Evolutionary conservation across 176 grass and related monocot species (phyloP), one percentile per base, ranked within the genome.

Genomic region (Eragrostis curvula): DNA sequence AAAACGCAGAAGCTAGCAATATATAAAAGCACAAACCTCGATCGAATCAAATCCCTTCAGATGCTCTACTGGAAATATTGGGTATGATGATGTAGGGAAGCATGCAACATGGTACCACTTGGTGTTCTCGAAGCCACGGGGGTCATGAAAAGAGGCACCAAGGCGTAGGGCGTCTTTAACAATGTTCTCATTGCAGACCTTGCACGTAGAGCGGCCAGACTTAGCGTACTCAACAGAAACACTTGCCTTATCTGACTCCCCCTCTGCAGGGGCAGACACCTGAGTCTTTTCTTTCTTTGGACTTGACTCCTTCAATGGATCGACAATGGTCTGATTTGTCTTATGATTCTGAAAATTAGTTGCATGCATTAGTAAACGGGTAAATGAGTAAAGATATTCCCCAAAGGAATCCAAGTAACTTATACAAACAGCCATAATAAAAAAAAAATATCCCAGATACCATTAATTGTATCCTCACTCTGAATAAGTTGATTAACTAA

Each of bases 101-200:
- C 94, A 93, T 21, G 50, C 44, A 6, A 87, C 23, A 77, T 97
- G 91, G 80, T 87, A 91, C 95, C 92, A 98, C 21, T 78, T 95
- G 21, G 67, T 87, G 45, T 68, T 57, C 9, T 89, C 90, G 7
- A 88, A 93, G 32, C 95, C 86, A 79, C 86, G 84, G 16, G 84
- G 90, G 21, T 83, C 90, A 17, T 25, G 80, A 44, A 25, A 45
- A 18, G 82, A 79, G 47, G 85, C 65, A 21, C 90, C 90, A 0
- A 95, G 21, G 52, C 92, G 87, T 23, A 95, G 78, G 0, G 82
- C 21, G 0, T 84, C 88, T 12, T 66, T 74, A 0, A 9, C 45
- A 52, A 98, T 95, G 17, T 68, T 89, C 21, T 55, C 46, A 9
- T 14, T 81, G 53, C 82, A 89, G 4, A 20, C 47, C 55, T 89